A percentile compares a stretch with the other conserved stretches of the same genome.
Conservation (phyloP, 2,329 filamentous ascomycete species). For the Rhynchosporium graminicola region DNA sequence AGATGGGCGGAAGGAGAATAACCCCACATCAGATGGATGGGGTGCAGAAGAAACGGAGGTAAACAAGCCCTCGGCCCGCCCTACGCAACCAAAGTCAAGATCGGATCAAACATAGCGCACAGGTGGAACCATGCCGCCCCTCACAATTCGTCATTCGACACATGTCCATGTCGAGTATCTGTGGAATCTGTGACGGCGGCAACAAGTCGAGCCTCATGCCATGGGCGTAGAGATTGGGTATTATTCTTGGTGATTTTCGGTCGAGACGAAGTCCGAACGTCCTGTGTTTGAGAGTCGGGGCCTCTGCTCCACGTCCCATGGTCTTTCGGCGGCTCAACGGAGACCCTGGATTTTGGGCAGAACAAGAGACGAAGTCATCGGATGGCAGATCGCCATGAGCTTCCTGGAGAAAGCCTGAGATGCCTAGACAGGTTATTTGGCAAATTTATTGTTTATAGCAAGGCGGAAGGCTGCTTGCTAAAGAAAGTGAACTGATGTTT, state of each 20-base stretch:
- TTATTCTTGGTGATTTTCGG: constrained; percentile 3
- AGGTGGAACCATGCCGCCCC: constrained; percentile 19
- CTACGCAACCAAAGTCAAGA: constrained; percentile 16
- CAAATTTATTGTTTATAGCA: not conserved
- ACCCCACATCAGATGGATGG: constrained; percentile 14
- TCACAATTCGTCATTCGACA: constrained; percentile 26
- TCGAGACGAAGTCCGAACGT: constrained; percentile 24
- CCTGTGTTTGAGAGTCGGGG: constrained; percentile 18
- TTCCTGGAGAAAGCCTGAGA: constrained; percentile 7
- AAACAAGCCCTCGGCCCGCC: constrained; percentile 22
- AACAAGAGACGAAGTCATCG: constrained; percentile 13
- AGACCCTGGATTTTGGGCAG: constrained; percentile 13
- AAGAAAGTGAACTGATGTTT: constrained; percentile 12
- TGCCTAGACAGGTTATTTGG: too few relatives aligned
- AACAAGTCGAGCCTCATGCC: constrained; percentile 26
- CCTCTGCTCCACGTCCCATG: constrained; percentile 17
- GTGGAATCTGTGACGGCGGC: constrained; percentile 28
- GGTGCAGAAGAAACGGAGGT: constrained; percentile 17
- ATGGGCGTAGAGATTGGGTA: constrained; percentile 17
- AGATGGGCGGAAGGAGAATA: constrained; percentile 15
- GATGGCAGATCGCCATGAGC: constrained; percentile 16
- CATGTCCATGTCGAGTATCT: constrained; percentile 18
- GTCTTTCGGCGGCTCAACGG: constrained; percentile 21
- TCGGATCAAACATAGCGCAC: constrained; percentile 28
- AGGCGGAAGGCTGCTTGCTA: constrained; percentile 14